Evolutionary conservation across 306 rosid species (phyloP).

Genomic region (Urtica urens): DNA sequence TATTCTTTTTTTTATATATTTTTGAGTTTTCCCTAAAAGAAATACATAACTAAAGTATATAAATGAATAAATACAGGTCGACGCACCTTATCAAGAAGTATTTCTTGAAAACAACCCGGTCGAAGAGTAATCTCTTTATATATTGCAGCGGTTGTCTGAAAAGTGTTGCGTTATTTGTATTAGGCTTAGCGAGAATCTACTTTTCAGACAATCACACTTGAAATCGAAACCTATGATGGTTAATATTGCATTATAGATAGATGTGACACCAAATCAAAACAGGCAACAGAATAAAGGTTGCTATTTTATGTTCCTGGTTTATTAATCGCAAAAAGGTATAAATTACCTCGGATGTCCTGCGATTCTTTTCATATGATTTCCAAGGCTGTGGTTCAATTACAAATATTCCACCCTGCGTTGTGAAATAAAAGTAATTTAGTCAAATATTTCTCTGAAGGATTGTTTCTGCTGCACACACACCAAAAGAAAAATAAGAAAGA

Average conservation of each 20-base stretch:
- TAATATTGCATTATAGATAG: too few relatives aligned
- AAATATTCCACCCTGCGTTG: conserved; percentile 73
- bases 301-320: too few relatives aligned
- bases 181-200: not conserved
- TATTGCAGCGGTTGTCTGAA: conserved; percentile 45
- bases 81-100: conserved; percentile 77
- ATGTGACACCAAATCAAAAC: too few relatives aligned
- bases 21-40: not conserved
- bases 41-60: not conserved
- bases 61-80: not conserved
- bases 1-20: too few relatives aligned
- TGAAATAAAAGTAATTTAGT: conserved; percentile 7
- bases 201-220: too few relatives aligned
- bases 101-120: conserved; percentile 55
- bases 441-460: too few relatives aligned
- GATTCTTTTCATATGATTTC: conserved; percentile 60
- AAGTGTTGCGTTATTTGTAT: not conserved
- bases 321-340: not conserved
- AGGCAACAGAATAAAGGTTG: too few relatives aligned
- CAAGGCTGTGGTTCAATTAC: conserved; percentile 98
- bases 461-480: conserved; percentile 1
- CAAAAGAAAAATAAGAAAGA: conserved; percentile 1
- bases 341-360: conserved; percentile 36
- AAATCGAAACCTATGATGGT: too few relatives aligned
- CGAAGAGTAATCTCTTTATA: conserved; percentile 33